Evolutionary conservation across 192 early-diverging fungal genomes (phyloP).

Genomic region (Coemansia sp.): DNA sequence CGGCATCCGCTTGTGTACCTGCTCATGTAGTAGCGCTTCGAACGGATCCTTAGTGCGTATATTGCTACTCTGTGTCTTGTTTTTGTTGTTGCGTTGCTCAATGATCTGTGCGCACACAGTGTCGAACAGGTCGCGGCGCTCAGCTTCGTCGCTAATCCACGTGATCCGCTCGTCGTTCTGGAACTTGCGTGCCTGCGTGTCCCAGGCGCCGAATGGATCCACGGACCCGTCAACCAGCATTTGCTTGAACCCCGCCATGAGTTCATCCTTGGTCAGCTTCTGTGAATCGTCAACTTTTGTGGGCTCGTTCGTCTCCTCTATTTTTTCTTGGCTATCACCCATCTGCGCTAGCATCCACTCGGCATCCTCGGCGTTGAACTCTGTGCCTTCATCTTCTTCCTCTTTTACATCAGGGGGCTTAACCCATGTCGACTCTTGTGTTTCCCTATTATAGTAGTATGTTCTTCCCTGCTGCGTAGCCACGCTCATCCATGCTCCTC

Average conservation of each 20-base stretch:
- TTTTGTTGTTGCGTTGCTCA: not conserved
- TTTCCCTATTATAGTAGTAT: slow-evolving; percentile 37
- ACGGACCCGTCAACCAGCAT: slow-evolving; percentile 29
- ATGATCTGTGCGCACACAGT: slow-evolving; percentile 3
- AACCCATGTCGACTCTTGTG: slow-evolving; percentile 22
- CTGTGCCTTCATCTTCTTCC: slow-evolving; percentile 14
- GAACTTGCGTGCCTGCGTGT: slow-evolving; percentile 11
- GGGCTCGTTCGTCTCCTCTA: not conserved
- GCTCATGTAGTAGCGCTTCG: slow-evolving; percentile 29
- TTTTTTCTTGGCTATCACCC: slow-evolving; percentile 2
- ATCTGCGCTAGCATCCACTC: slow-evolving; percentile 56
- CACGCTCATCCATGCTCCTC: slow-evolving; percentile 21
- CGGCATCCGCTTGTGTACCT: slow-evolving; percentile 23
- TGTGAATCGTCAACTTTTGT: not conserved
- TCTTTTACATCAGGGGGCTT: slow-evolving; percentile 9
- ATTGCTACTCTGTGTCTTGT: not conserved
- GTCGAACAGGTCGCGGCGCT: slow-evolving; percentile 41
- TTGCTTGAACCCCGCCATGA: slow-evolving; percentile 18
- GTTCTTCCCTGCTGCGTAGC: slow-evolving; percentile 32
- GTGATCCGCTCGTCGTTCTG: slow-evolving; percentile 15
- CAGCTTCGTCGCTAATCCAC: slow-evolving; percentile 5
- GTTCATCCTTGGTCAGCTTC: slow-evolving; percentile 12
- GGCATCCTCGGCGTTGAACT: slow-evolving; percentile 44
- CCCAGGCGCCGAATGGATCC: slow-evolving; percentile 45
- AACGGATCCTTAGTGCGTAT: slow-evolving; percentile 31